phyloP scores from a whole-genome alignment of 1,284 basidiomycete genomes.

The Microbotryum saponariae region DNA sequence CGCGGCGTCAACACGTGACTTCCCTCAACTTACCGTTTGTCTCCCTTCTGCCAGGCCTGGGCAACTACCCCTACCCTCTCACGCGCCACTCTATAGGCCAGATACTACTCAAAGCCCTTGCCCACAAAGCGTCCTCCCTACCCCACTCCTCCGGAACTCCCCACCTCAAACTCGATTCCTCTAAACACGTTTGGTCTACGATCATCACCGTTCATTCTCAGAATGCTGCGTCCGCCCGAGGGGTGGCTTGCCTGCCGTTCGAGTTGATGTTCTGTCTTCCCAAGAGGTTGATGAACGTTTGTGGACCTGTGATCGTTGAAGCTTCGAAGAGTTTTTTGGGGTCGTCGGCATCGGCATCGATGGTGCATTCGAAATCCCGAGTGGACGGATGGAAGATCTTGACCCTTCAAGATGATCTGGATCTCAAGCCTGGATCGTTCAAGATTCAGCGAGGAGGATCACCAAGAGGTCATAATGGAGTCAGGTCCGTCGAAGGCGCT shows the following conservation, averaged over 20 bases:
- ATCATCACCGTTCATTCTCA: slow-evolving; percentile 2
- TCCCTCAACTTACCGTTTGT: too few relatives aligned
- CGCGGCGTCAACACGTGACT: too few relatives aligned
- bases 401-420: slow-evolving; percentile 24
- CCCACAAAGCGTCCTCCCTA: slow-evolving; percentile 6
- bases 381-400: slow-evolving; percentile 5
- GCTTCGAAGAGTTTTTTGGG: slow-evolving; percentile 4
- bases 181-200: not conserved
- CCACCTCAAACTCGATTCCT: not conserved
- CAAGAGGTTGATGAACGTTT: slow-evolving; percentile 24
- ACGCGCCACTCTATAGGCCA: slow-evolving; percentile 25
- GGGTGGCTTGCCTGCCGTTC: not conserved
- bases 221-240: too few relatives aligned
- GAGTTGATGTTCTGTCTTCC: slow-evolving; percentile 21
- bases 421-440: slow-evolving; percentile 2
- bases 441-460: slow-evolving; percentile 19
- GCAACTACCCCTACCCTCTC: slow-evolving; percentile 23
- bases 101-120: slow-evolving; percentile 20
- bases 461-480: slow-evolving; percentile 15
- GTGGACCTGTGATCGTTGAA: slow-evolving; percentile 5
- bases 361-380: too few relatives aligned
- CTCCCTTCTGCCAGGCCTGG: slow-evolving; percentile 7
- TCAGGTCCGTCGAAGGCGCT: not conserved
- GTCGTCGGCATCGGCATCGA: not conserved
- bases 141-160: slow-evolving; percentile 2